phyloP scores from a whole-genome alignment of 1,284 basidiomycete genomes.

The Agroathelia rolfsii region DNA sequence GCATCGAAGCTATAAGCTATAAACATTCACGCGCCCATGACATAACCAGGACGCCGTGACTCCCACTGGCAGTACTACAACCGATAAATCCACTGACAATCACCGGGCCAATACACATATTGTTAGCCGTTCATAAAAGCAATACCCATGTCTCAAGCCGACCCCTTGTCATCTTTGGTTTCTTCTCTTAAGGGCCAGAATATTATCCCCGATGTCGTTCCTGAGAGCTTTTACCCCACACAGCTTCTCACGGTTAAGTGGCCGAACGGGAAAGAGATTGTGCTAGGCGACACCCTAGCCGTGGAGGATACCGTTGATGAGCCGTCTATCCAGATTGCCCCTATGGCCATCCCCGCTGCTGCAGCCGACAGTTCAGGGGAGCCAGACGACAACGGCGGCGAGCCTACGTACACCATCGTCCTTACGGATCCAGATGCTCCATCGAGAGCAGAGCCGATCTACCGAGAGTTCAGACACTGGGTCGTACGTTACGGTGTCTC shows the following conservation, averaged over 20 bases:
- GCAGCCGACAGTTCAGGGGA: slow-evolving; percentile 15
- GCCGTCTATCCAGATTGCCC: slow-evolving; percentile 40
- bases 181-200: slow-evolving; percentile 28
- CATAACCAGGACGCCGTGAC: too few relatives aligned
- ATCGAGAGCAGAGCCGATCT: slow-evolving; percentile 41
- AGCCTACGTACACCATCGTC: slow-evolving; percentile 47
- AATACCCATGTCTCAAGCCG: too few relatives aligned
- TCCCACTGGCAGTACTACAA: too few relatives aligned
- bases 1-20: too few relatives aligned
- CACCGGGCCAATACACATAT: too few relatives aligned
- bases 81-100: too few relatives aligned
- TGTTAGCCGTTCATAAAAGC: too few relatives aligned
- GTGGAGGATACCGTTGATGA: slow-evolving; percentile 39
- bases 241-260: slow-evolving; percentile 43
- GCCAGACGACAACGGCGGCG: slow-evolving; percentile 15
- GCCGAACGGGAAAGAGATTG: slow-evolving; percentile 38
- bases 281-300: slow-evolving; percentile 39
- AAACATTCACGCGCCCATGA: too few relatives aligned
- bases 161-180: slow-evolving; percentile 32
- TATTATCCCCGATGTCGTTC: slow-evolving; percentile 51
- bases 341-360: slow-evolving; percentile 29
- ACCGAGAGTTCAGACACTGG: slow-evolving; percentile 56
- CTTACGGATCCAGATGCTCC: slow-evolving; percentile 68
- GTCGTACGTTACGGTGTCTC: slow-evolving; percentile 39
- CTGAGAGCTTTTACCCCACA: slow-evolving; percentile 36